Percentiles rank a stretch among this genome's conserved stretches.
phyloP scores from a whole-genome alignment of 148 eudicot species.

The Diospyros lotus region DNA sequence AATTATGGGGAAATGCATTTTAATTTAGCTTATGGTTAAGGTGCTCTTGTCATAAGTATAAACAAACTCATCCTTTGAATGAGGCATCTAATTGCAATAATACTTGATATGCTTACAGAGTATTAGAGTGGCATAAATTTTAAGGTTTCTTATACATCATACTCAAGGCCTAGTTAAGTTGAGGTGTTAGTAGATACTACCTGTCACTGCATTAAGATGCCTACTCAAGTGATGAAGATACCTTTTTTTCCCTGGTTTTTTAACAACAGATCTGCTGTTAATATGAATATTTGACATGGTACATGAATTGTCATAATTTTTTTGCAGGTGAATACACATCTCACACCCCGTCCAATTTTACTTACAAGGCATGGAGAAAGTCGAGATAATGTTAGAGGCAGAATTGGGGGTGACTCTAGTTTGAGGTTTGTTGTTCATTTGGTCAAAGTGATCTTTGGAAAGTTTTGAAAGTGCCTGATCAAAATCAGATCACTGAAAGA shows the following conservation, averaged over 20 bases:
- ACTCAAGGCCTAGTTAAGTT: neutral
- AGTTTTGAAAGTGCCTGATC: neutral
- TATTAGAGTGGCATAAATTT: neutral
- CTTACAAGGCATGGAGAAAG: conserved; percentile 98
- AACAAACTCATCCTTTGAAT: neutral
- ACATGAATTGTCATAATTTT: conserved; percentile 8
- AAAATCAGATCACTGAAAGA: neutral
- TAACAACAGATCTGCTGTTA: neutral
- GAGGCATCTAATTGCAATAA: neutral
- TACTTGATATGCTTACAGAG: neutral
- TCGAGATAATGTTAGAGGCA: conserved; percentile 81
- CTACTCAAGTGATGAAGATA: conserved; percentile 3
- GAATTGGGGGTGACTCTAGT: conserved; percentile 88
- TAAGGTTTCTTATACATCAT: neutral
- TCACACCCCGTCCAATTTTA: conserved; percentile 91
- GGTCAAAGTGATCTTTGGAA: neutral
- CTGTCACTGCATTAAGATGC: conserved; percentile 2
- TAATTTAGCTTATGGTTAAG: too few relatives aligned
- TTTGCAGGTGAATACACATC: conserved; percentile 85
- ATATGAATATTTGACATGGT: neutral
- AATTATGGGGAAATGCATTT: too few relatives aligned
- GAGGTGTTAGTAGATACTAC: too few relatives aligned
- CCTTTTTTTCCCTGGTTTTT: neutral
- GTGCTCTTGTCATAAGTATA: too few relatives aligned
- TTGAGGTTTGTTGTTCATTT: conserved; percentile 45